Percentiles rank a stretch among this genome's conserved stretches.
phyloP scores from a whole-genome alignment of 148 eudicot species.

The Agrostemma githago region DNA sequence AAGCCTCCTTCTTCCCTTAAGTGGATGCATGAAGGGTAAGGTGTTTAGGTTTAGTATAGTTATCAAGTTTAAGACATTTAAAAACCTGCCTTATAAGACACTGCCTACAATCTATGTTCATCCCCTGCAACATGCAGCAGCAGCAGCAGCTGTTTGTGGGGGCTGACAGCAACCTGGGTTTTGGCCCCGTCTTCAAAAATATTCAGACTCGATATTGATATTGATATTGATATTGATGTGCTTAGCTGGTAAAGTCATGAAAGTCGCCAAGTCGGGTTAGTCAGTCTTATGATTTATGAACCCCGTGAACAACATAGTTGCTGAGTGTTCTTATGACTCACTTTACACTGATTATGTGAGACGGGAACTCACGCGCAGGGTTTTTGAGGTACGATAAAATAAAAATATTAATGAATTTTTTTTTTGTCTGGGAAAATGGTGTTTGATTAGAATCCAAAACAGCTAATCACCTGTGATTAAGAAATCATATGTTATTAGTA shows the following conservation, averaged over 20 bases:
- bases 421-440: constrained; percentile 15
- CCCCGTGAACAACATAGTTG: too few species aligned
- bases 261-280: too few species aligned
- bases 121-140: constrained; percentile 32
- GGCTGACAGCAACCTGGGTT: constrained; percentile 29
- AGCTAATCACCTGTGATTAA: constrained; percentile 17
- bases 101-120: constrained; percentile 15
- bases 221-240: too few species aligned
- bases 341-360: too few species aligned
- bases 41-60: constrained; percentile 19
- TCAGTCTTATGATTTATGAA: too few species aligned
- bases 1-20: background rate
- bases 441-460: constrained; percentile 14
- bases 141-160: constrained; percentile 11
- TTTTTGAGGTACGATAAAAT: background rate
- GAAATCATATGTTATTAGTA: constrained; percentile 11
- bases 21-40: constrained; percentile 1
- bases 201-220: too few species aligned
- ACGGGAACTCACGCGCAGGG: background rate
- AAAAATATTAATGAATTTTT: constrained; percentile 1
- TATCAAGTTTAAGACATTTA: constrained; percentile 20
- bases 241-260: too few species aligned
- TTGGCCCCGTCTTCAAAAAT: constrained; percentile 4
- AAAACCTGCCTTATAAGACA: constrained; percentile 32
- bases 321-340: too few species aligned